Percentiles rank a stretch among this genome's conserved stretches.
Evolutionary conservation across 2,329 filamentous ascomycete species (phyloP).

Genomic region (Diaporthe humulicola): DNA sequence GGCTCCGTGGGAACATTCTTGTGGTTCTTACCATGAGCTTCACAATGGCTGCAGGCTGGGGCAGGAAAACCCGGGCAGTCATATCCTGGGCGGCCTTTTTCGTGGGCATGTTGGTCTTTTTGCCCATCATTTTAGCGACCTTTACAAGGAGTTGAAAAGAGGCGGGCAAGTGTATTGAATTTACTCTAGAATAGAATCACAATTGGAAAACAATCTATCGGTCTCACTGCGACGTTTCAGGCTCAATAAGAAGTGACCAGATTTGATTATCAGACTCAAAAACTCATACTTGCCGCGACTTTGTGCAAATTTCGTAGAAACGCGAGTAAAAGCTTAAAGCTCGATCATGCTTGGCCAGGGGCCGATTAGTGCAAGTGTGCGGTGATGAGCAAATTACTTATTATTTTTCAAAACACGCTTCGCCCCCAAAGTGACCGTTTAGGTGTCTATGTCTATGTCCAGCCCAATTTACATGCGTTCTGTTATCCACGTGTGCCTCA

Average conservation of each 20-base stretch:
- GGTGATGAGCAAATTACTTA: neutral
- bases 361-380: neutral
- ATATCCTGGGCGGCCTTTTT: slow-evolving; percentile 5
- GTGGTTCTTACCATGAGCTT: neutral
- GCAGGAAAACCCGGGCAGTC: neutral
- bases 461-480: neutral
- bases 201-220: too few relatives aligned
- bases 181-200: too few relatives aligned
- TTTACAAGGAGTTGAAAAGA: neutral
- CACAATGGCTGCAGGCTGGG: slow-evolving; percentile 19
- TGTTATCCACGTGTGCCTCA: neutral
- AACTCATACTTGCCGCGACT: too few relatives aligned
- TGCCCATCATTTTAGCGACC: neutral
- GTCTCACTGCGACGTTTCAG: too few relatives aligned
- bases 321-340: too few relatives aligned
- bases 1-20: neutral
- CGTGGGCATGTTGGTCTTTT: neutral
- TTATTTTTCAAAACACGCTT: neutral
- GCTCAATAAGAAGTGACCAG: neutral
- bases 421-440: too few relatives aligned
- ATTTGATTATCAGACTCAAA: neutral
- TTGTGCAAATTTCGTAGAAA: neutral
- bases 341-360: too few relatives aligned
- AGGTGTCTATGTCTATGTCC: neutral
- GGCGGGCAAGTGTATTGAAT: too few relatives aligned